Conservation (phyloP, 2,329 filamentous ascomycete species). For the Simplicillium sp. region DNA sequence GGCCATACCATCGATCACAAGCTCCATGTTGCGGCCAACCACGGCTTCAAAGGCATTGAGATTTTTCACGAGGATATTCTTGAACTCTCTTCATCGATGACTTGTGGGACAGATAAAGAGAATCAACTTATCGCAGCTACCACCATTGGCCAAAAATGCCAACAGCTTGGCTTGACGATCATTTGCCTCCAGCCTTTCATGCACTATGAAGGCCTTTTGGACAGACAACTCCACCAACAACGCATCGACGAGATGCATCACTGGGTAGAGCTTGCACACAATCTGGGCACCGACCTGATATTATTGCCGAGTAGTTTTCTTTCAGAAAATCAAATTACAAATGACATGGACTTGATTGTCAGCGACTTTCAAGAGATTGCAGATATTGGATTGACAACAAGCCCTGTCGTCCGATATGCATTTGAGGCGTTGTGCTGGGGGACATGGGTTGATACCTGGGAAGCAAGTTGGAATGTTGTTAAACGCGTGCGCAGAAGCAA, state of each 20-base stretch:
- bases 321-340: conserved; percentile 29
- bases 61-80: conserved; percentile 70
- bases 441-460: conserved; percentile 60
- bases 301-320: conserved; percentile 67
- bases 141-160: conserved; percentile 47
- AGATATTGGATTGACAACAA: conserved; percentile 49
- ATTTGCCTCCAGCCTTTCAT: conserved; percentile 68
- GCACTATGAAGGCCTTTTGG: conserved; percentile 65
- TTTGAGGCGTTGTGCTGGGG: conserved; percentile 67
- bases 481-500: conserved; percentile 54
- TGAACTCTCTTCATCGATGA: conserved; percentile 41
- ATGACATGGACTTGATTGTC: conserved; percentile 46
- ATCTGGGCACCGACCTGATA: conserved; percentile 61
- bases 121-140: conserved; percentile 49
- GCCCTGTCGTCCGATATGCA: conserved; percentile 52
- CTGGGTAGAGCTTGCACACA: conserved; percentile 59
- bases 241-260: conserved; percentile 54
- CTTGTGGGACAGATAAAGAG: conserved; percentile 24
- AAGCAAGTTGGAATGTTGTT: conserved; percentile 58
- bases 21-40: conserved; percentile 54
- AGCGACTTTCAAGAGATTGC: conserved; percentile 53
- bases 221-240: conserved; percentile 46
- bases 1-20: conserved; percentile 60
- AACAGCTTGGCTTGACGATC: conserved; percentile 43
- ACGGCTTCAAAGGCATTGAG: conserved; percentile 63